Conservation (phyloP, 2,329 filamentous ascomycete genomes). For the Didymosphaeria variabile region DNA sequence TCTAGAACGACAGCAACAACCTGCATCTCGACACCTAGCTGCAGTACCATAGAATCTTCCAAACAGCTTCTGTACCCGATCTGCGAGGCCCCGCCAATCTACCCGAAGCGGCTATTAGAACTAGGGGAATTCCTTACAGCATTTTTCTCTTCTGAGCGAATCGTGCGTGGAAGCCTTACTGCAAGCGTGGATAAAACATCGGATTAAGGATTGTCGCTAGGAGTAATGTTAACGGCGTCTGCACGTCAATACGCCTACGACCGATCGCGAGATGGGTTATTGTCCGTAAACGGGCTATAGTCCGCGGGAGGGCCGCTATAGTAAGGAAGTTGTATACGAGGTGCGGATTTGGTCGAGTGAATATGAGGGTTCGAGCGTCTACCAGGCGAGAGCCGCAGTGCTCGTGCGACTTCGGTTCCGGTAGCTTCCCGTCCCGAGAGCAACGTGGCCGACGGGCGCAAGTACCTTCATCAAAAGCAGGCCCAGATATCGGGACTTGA, state of each 20-base stretch:
- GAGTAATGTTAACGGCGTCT: not conserved
- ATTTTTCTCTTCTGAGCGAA: constrained; percentile 1
- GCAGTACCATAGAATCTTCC: constrained; percentile 17
- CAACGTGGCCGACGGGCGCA: constrained; percentile 2
- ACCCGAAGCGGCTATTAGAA: constrained; percentile 17
- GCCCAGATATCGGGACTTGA: constrained; percentile 7
- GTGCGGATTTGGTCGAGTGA: not conserved
- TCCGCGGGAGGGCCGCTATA: constrained; percentile 9
- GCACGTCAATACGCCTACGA: constrained; percentile 20
- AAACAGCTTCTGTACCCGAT: constrained; percentile 14
- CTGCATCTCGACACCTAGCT: constrained; percentile 8
- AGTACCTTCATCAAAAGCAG: constrained; percentile 8
- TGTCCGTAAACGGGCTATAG: constrained; percentile 4
- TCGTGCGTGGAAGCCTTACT: not conserved
- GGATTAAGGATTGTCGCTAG: constrained; percentile 1
- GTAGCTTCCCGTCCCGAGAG: constrained; percentile 8
- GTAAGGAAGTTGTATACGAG: constrained; percentile 7
- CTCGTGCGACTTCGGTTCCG: constrained; percentile 19
- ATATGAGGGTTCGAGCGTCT: not conserved
- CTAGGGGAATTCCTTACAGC: not conserved
- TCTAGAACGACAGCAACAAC: not conserved
- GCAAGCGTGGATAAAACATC: constrained; percentile 5
- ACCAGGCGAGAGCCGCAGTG: constrained; percentile 16
- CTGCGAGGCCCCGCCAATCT: constrained; percentile 17
- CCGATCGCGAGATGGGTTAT: not conserved